Evolutionary conservation across 2,329 filamentous ascomycete species (phyloP).

Genomic region (Cladosporium sp.): DNA sequence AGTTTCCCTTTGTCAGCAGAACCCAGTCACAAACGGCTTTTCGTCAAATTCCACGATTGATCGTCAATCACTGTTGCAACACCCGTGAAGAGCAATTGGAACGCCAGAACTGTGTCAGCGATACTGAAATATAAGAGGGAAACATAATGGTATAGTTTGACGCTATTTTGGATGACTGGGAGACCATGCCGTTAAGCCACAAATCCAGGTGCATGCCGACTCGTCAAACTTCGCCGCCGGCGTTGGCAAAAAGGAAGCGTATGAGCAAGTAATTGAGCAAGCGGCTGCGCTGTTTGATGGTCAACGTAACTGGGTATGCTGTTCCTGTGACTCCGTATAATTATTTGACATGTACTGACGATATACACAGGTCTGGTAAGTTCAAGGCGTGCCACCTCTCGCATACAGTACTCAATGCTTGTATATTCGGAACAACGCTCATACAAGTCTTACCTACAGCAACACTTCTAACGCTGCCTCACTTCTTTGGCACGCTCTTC

Average conservation of each 20-base stretch:
- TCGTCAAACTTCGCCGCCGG: slow-evolving; percentile 70
- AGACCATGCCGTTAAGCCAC: neutral
- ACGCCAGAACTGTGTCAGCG: neutral
- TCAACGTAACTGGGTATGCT: slow-evolving; percentile 74
- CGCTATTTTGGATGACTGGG: too few species aligned
- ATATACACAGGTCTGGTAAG: slow-evolving; percentile 25
- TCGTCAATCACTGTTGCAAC: neutral
- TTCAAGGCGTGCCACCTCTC: neutral
- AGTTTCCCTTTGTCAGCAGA: slow-evolving; percentile 7
- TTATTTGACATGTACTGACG: neutral
- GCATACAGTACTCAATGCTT: neutral
- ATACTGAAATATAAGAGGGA: neutral
- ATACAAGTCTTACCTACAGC: slow-evolving; percentile 45
- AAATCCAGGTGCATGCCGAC: slow-evolving; percentile 70
- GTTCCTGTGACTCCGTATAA: neutral
- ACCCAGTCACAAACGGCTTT: neutral
- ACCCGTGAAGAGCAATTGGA: neutral
- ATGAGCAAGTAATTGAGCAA: slow-evolving; percentile 72
- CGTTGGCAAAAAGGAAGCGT: slow-evolving; percentile 71
- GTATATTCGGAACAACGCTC: neutral
- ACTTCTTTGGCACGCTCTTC: slow-evolving; percentile 77
- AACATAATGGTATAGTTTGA: neutral
- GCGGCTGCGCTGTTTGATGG: slow-evolving; percentile 69
- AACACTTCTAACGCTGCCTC: slow-evolving; percentile 77
- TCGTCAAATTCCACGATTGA: neutral